phyloP scores from a whole-genome alignment of 805 yeast genomes.

The Kluyveromyces nonfermentans region DNA sequence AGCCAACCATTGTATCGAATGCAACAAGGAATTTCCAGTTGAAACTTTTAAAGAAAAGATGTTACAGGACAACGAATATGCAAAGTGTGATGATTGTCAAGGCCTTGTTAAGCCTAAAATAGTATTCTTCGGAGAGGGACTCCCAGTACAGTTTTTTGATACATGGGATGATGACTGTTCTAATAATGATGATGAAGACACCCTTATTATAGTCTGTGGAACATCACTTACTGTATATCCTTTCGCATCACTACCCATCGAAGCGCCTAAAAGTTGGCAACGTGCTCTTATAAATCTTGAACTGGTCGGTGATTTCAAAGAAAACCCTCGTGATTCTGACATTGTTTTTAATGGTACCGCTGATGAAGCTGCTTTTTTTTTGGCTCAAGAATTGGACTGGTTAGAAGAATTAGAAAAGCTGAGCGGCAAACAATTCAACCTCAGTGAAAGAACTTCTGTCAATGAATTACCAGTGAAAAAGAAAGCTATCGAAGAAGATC shows the following conservation, averaged over 20 bases:
- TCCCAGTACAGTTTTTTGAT: conserved; percentile 64
- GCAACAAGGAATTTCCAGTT: conserved; percentile 45
- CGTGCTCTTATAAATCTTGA: conserved; percentile 72
- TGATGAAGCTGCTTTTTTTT: conserved; percentile 49
- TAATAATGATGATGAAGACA: conserved; percentile 38
- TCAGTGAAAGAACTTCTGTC: background rate
- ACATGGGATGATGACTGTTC: conserved; percentile 47
- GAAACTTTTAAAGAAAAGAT: conserved; percentile 37
- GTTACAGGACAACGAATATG: conserved; percentile 20
- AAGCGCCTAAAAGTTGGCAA: conserved; percentile 37
- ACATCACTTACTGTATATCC: conserved; percentile 87
- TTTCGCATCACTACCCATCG: conserved; percentile 74
- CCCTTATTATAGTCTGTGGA: conserved; percentile 82
- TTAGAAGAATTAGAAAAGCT: conserved; percentile 39
- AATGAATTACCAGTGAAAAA: background rate
- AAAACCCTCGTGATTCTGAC: conserved; percentile 49
- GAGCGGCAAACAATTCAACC: conserved; percentile 14
- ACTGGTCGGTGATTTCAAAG: conserved; percentile 60
- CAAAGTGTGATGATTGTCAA: conserved; percentile 50
- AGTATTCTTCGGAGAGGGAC: conserved; percentile 86
- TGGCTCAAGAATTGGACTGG: conserved; percentile 61
- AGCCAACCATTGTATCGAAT: conserved; percentile 70
- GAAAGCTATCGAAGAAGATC: background rate
- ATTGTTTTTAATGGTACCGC: conserved; percentile 51
- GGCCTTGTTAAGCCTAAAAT: conserved; percentile 89